Evolutionary conservation across 768 basidiomycete species (phyloP).

Genomic region (Kwoniella sp.): DNA sequence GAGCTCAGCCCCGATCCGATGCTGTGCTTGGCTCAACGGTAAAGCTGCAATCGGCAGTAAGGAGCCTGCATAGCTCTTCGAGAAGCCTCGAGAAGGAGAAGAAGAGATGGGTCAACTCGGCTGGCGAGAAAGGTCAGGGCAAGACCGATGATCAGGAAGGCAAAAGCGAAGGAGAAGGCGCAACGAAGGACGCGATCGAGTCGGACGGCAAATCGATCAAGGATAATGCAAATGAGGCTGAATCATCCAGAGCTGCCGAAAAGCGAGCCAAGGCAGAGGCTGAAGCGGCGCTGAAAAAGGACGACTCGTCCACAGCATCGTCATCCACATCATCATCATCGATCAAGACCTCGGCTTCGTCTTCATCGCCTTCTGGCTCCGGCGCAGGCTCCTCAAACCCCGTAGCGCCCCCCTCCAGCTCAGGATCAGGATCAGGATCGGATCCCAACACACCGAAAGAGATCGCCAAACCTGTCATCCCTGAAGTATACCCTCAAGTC

Average conservation of each 20-base stretch:
- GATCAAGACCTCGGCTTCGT: slow-evolving; percentile 19
- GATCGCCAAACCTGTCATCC: slow-evolving; percentile 75
- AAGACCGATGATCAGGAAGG: slow-evolving; percentile 16
- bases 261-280: slow-evolving; percentile 31
- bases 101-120: slow-evolving; percentile 45
- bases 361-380: slow-evolving; percentile 16
- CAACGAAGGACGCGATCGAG: slow-evolving; percentile 16
- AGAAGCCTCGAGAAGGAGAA: slow-evolving; percentile 25
- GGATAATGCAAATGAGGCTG: slow-evolving; percentile 19
- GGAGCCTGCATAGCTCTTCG: slow-evolving; percentile 29
- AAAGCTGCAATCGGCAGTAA: neutral
- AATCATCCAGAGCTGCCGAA: slow-evolving; percentile 37
- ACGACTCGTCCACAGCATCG: slow-evolving; percentile 5
- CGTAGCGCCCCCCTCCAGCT: slow-evolving; percentile 16
- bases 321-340: slow-evolving; percentile 20
- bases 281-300: slow-evolving; percentile 8
- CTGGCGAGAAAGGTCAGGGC: slow-evolving; percentile 7
- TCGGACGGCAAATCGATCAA: neutral
- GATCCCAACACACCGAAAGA: slow-evolving; percentile 38
- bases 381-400: slow-evolving; percentile 16
- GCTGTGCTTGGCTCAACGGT: neutral
- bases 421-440: slow-evolving; percentile 23
- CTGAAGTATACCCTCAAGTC: slow-evolving; percentile 88
- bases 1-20: too few relatives aligned
- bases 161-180: slow-evolving; percentile 19